A percentile compares a stretch with the other conserved stretches of the same genome.
phyloP scores from a whole-genome alignment of 106 monocot genomes.

The Dendrobium chrysotoxum region DNA sequence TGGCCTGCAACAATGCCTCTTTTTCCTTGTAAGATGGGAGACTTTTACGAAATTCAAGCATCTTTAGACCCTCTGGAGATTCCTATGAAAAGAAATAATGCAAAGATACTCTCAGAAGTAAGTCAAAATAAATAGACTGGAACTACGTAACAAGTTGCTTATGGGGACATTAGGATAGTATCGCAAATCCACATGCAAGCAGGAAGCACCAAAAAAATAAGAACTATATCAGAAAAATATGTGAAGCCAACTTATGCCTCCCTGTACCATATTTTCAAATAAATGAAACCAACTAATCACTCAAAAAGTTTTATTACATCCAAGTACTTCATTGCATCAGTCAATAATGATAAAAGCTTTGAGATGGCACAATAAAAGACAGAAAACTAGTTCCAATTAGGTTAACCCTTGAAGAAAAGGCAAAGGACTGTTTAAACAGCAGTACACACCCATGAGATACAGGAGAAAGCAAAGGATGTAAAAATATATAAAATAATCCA shows the following conservation, averaged over 20 bases:
- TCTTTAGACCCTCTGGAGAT: constrained; percentile 78
- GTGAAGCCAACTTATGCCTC: background rate
- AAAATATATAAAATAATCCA: background rate
- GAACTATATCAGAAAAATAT: background rate
- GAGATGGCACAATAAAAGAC: background rate
- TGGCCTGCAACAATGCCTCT: constrained; percentile 62
- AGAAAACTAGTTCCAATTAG: background rate
- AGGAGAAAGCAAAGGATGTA: background rate
- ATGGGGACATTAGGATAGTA: background rate
- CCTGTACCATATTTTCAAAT: background rate
- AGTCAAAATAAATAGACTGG: background rate
- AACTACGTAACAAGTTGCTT: background rate
- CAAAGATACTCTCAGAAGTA: background rate
- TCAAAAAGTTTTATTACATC: background rate
- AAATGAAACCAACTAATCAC: background rate
- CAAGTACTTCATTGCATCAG: background rate
- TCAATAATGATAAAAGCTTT: background rate
- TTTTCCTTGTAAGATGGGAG: constrained; percentile 88
- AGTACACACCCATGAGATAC: background rate
- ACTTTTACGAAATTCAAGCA: constrained; percentile 84
- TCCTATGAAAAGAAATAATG: constrained; percentile 34
- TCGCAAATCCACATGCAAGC: background rate
- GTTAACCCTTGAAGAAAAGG: background rate
- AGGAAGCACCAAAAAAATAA: background rate
- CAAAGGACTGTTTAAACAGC: background rate